Evolutionary conservation across 495 filamentous ascomycete genomes (phyloP).

Genomic region (Xylaria palmicola): DNA sequence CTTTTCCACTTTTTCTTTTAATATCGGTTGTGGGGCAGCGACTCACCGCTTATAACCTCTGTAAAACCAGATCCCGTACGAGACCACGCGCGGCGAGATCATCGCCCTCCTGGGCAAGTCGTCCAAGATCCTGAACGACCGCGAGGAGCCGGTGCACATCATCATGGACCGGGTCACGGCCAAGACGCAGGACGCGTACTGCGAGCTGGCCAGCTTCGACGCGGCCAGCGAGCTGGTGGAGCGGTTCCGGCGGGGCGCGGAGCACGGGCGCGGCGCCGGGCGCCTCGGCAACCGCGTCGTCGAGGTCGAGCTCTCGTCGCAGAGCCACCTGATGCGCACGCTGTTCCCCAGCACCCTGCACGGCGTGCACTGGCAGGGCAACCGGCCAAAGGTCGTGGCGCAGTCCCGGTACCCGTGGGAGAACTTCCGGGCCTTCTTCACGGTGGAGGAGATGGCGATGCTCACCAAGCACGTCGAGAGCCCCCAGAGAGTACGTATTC

Average conservation of each 20-base stretch:
- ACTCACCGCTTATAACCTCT: not conserved
- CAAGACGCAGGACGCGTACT: conserved; percentile 76
- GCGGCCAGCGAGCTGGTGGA: conserved; percentile 57
- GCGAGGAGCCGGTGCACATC: conserved; percentile 68
- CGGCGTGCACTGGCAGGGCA: conserved; percentile 59
- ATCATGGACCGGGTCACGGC: conserved; percentile 77
- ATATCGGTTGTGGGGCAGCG: conserved; percentile 30
- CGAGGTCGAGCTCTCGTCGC: conserved; percentile 59
- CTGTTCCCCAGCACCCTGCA: conserved; percentile 64
- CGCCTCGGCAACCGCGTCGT: conserved; percentile 66
- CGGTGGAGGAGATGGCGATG: conserved; percentile 67
- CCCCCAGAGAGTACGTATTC: conserved; percentile 20
- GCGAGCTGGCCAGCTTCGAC: conserved; percentile 58
- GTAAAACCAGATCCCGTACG: conserved; percentile 62
- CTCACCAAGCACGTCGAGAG: conserved; percentile 63
- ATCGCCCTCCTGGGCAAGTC: conserved; percentile 68
- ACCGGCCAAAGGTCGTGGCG: conserved; percentile 44
- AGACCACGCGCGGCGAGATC: conserved; percentile 64
- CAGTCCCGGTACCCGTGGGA: conserved; percentile 53
- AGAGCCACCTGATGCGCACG: conserved; percentile 60
- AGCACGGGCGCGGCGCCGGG: conserved; percentile 43
- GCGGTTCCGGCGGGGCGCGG: conserved; percentile 38
- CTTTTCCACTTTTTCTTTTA: conserved; percentile 1
- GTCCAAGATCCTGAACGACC: conserved; percentile 55
- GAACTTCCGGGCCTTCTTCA: conserved; percentile 69